Conservation (phyloP, 2,329 filamentous ascomycete genomes). For the Endocalyx cinctus region DNA sequence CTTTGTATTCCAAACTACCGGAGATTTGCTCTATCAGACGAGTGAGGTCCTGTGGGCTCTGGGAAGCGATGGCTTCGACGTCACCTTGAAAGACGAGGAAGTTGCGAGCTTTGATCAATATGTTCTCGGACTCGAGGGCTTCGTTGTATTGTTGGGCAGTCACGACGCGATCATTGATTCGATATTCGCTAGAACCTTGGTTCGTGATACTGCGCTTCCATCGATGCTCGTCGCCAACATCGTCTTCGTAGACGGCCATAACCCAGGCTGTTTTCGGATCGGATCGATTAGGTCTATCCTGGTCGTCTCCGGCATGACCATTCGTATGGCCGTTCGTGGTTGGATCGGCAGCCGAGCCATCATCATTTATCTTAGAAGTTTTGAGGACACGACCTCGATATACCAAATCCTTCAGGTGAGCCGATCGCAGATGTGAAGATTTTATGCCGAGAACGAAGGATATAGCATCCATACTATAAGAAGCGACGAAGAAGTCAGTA, state of each 20-base stretch:
- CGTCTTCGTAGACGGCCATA: constrained; percentile 98
- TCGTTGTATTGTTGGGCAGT: constrained; percentile 91
- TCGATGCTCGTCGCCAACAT: constrained; percentile 87
- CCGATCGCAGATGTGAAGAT: constrained; percentile 93
- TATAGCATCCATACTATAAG: constrained; percentile 88
- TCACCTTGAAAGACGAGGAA: constrained; percentile 98
- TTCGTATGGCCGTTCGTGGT: constrained; percentile 58
- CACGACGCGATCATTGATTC: constrained; percentile 89
- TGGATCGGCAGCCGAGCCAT: constrained; percentile 65
- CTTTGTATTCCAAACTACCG: constrained; percentile 89
- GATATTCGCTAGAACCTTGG: constrained; percentile 86
- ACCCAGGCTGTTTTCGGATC: constrained; percentile 97
- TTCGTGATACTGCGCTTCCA: constrained; percentile 96
- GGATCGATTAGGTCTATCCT: constrained; percentile 62
- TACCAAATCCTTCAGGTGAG: constrained; percentile 88
- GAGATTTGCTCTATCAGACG: constrained; percentile 96
- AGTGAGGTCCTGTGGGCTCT: constrained; percentile 90
- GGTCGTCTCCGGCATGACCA: constrained; percentile 56
- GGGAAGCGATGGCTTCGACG: constrained; percentile 92
- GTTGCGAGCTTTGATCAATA: constrained; percentile 95
- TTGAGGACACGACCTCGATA: constrained; percentile 93
- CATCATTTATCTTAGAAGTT: constrained; percentile 87
- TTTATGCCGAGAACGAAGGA: constrained; percentile 99
- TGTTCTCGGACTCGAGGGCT: constrained; percentile 87
- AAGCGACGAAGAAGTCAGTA: constrained; percentile 1